Conservation (phyloP, 495 filamentous ascomycete species). For the Aspergillus sparsus region DNA sequence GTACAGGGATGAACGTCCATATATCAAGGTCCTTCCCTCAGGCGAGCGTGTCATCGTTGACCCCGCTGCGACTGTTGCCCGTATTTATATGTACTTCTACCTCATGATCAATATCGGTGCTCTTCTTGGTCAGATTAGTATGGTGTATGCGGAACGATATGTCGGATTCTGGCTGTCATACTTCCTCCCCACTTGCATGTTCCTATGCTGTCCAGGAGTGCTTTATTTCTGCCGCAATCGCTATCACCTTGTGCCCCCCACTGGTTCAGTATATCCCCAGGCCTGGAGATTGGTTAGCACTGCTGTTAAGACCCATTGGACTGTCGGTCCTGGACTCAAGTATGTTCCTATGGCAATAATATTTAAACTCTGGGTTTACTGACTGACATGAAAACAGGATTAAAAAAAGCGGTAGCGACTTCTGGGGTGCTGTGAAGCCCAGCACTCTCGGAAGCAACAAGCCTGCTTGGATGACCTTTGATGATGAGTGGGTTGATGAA, state of each 20-base stretch:
- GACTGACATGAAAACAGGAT: slow-evolving; percentile 37
- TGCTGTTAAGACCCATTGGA: slow-evolving; percentile 67
- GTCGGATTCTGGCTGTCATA: slow-evolving; percentile 75
- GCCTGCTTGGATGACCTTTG: slow-evolving; percentile 67
- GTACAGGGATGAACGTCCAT: slow-evolving; percentile 47
- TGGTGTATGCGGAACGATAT: slow-evolving; percentile 69
- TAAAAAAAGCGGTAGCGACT: slow-evolving; percentile 50
- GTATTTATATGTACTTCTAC: slow-evolving; percentile 48
- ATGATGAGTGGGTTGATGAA: slow-evolving; percentile 74
- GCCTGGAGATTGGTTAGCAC: slow-evolving; percentile 55
- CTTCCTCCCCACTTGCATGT: slow-evolving; percentile 57
- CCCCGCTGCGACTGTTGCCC: slow-evolving; percentile 57
- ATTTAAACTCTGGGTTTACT: neutral
- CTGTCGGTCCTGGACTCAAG: slow-evolving; percentile 21
- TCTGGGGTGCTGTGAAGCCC: slow-evolving; percentile 71
- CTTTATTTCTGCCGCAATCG: slow-evolving; percentile 60
- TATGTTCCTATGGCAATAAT: neutral
- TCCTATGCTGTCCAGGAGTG: slow-evolving; percentile 63
- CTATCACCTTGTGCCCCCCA: slow-evolving; percentile 59
- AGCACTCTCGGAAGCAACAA: slow-evolving; percentile 45
- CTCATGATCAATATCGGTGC: slow-evolving; percentile 70
- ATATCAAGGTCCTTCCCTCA: slow-evolving; percentile 46
- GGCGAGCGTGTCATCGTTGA: slow-evolving; percentile 72
- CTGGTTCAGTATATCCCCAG: slow-evolving; percentile 63
- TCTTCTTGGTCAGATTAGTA: slow-evolving; percentile 48